Base-by-base conservation (phyloP, 139 green algal species). In the Chlorella ohadii region DNA sequence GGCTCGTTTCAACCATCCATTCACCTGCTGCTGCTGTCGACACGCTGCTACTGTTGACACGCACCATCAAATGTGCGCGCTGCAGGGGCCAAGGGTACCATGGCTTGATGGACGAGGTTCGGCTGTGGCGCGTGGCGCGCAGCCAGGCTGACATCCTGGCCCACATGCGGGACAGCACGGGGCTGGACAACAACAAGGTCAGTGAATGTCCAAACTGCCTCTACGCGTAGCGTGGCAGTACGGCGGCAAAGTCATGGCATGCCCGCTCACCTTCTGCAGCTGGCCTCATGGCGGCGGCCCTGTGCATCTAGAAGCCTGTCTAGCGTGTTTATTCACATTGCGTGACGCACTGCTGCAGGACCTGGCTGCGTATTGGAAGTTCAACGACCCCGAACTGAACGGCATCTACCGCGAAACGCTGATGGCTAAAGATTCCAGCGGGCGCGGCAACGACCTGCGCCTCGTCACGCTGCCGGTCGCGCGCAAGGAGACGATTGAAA, bases 341-440 rank as follows among this genome's bases (percentile, higher is more conserved):
- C 28, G 17, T 47, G 4, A 9, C 39, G 2, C 73, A 6, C 75
- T 36, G 0, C 47, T 55, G 80, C 78, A 83, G 33, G 89, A 95
- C 72, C 87, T 98, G 65, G 90, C 94, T 22, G 93, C 94, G 3
- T 97, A 95, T 82, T 98, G 95, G 95, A 90, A 94, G 39, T 97
- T 98, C 86, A 92, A 98, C 80, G 95, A 98, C 79, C 89, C 91
- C 27, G 88, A 88, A 27, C 79, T 88, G 31, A 74, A 85, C 28
- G 91, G 91, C 9, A 51, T 92, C 19, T 85, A 79, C 72, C 84
- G 67, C 15, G 61, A 33, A 61, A 87, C 90, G 64, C 44, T 74
- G n/a, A 63, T 85, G 27, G 94, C 93, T 41, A 86, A 88, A 72
- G 94, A 97, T 87, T 89, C 84, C 33, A 91, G 79, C 25, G 91